Percentiles rank a stretch among this genome's conserved stretches.
phyloP scores from a whole-genome alignment of 805 yeast genomes.

The Metschnikowia vanudenii region DNA sequence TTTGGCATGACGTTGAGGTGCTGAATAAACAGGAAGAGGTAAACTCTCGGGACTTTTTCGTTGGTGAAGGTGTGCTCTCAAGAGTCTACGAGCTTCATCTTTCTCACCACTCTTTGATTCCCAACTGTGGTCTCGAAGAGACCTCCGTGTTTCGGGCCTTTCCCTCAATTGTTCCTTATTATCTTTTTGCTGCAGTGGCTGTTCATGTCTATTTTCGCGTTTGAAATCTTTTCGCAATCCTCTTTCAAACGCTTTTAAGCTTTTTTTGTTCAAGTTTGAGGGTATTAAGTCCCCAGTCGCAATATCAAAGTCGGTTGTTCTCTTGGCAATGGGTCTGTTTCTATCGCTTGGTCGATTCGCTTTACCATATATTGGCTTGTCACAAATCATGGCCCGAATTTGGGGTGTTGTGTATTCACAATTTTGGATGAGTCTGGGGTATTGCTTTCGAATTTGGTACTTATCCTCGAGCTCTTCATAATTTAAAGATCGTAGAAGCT shows the following conservation, averaged over 20 bases:
- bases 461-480: slow-evolving; percentile 36
- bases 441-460: slow-evolving; percentile 37
- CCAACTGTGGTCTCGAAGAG: background rate
- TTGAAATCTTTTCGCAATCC: background rate
- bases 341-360: slow-evolving; percentile 29
- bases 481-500: slow-evolving; percentile 28
- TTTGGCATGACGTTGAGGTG: background rate
- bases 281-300: slow-evolving; percentile 9
- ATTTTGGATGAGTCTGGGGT: slow-evolving; percentile 40
- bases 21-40: background rate
- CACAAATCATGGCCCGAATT: slow-evolving; percentile 31
- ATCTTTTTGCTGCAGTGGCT: background rate
- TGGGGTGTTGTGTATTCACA: slow-evolving; percentile 36
- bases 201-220: slow-evolving; percentile 3
- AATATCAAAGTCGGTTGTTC: slow-evolving; percentile 10
- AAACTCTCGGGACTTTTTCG: background rate
- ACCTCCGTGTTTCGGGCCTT: slow-evolving; percentile 1
- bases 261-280: background rate
- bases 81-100: slow-evolving; percentile 10
- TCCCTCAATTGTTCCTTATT: slow-evolving; percentile 5
- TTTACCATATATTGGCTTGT: slow-evolving; percentile 41
- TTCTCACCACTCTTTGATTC: slow-evolving; percentile 6
- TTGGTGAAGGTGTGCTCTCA: slow-evolving; percentile 10
- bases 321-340: slow-evolving; percentile 1
- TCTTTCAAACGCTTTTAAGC: background rate